phyloP scores from a whole-genome alignment of 345 rosid genomes.

The Citrus unshiu region DNA sequence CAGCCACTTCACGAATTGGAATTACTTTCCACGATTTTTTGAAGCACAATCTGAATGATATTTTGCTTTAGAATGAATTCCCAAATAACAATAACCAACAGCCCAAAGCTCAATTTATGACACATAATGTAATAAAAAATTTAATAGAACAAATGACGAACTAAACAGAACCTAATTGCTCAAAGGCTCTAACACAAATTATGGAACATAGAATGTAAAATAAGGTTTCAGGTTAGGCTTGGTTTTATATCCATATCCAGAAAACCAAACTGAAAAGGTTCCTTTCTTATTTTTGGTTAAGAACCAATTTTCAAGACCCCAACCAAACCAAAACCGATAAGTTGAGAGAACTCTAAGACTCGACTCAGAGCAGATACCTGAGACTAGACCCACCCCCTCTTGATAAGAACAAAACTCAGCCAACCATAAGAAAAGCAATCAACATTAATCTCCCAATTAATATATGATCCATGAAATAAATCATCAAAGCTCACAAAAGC shows the following conservation, averaged over 20 bases:
- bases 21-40: background rate
- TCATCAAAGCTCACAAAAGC: background rate
- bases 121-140: no score
- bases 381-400: background rate
- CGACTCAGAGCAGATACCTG: background rate
- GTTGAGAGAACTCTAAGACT: background rate
- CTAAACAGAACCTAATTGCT: background rate
- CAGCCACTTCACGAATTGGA: background rate
- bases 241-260: no score
- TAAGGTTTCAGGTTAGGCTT: no score
- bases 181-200: no score
- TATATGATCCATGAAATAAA: background rate
- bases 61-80: background rate
- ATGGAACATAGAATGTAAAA: background rate
- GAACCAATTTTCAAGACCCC: background rate
- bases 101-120: background rate
- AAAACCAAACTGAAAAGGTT: no score
- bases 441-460: background rate
- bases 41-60: background rate
- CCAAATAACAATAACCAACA: background rate
- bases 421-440: background rate
- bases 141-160: background rate
- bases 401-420: background rate
- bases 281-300: no score
- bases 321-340: background rate